Percentiles rank a stretch among this genome's conserved stretches.
Conservation (phyloP, 345 rosid species). For the Rhodamnia argentea region DNA sequence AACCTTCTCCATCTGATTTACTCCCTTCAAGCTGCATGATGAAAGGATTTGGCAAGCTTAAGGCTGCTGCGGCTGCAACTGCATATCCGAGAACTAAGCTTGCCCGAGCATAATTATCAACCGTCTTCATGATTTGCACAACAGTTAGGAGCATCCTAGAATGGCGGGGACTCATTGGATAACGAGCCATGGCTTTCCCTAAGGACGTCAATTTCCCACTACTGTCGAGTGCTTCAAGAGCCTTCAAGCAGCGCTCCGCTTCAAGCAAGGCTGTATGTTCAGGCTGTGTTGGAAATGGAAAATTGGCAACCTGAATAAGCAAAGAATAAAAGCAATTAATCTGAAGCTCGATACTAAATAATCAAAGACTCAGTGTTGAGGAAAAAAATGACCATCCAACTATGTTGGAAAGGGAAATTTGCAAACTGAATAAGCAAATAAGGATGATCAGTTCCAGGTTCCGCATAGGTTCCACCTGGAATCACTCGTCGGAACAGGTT, state of each 20-base stretch:
- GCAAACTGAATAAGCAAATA: slow-evolving; percentile 32
- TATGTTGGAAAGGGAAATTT: slow-evolving; percentile 87
- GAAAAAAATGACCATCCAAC: slow-evolving; percentile 18
- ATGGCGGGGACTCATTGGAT: slow-evolving; percentile 89
- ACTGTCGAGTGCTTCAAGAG: slow-evolving; percentile 66
- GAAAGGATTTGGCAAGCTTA: slow-evolving; percentile 75
- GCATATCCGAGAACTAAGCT: slow-evolving; percentile 69
- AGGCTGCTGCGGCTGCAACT: slow-evolving; percentile 69
- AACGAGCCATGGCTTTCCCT: slow-evolving; percentile 82
- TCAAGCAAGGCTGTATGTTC: slow-evolving; percentile 43
- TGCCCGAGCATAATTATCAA: slow-evolving; percentile 29
- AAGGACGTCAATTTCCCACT: slow-evolving; percentile 52
- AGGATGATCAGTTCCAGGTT: no score
- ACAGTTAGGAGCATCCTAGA: slow-evolving; percentile 86
- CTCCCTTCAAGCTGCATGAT: slow-evolving; percentile 41
- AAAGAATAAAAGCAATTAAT: not conserved
- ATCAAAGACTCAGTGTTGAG: not conserved
- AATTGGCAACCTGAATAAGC: slow-evolving; percentile 58
- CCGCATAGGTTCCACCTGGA: no score
- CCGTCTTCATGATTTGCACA: slow-evolving; percentile 41
- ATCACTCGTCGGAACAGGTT: no score
- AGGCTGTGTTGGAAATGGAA: slow-evolving; percentile 94
- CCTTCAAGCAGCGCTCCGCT: slow-evolving; percentile 66
- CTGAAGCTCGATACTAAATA: not conserved
- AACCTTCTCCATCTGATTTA: slow-evolving; percentile 10